Conservation (phyloP, 345 rosid genomes). For the Populus alba region DNA sequence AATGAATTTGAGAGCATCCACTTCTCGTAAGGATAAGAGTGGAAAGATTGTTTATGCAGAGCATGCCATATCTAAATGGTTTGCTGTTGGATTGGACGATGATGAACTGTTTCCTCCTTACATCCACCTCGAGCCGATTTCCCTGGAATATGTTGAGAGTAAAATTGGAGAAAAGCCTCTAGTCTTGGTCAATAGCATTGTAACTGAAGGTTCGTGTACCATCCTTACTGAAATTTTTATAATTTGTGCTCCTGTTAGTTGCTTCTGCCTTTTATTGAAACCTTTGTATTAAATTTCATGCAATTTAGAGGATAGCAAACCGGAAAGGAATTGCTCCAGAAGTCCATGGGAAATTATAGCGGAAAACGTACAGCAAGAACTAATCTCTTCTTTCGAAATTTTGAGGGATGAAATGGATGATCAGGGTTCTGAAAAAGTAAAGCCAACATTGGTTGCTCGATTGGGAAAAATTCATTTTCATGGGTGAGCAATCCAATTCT, state of each 20-base stretch:
- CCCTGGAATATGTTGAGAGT: slow-evolving; percentile 28
- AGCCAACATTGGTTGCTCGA: slow-evolving; percentile 51
- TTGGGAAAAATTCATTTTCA: slow-evolving; percentile 50
- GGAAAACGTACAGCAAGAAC: slow-evolving; percentile 45
- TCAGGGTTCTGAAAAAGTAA: slow-evolving; percentile 19
- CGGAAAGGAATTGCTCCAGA: slow-evolving; percentile 5
- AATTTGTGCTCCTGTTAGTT: not conserved
- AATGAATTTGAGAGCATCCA: slow-evolving; percentile 16
- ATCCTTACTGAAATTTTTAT: not conserved
- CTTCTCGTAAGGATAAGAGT: slow-evolving; percentile 5
- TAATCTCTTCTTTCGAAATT: slow-evolving; percentile 38
- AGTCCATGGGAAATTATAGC: slow-evolving; percentile 44
- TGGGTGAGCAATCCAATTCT: slow-evolving; percentile 33
- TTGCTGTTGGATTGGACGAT: slow-evolving; percentile 42
- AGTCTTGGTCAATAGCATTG: slow-evolving; percentile 31
- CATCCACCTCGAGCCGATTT: slow-evolving; percentile 33
- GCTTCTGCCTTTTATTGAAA: not conserved
- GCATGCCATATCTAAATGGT: slow-evolving; percentile 41
- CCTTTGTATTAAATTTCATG: not conserved
- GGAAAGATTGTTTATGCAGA: slow-evolving; percentile 38
- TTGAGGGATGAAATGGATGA: slow-evolving; percentile 28
- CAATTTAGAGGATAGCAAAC: slow-evolving; percentile 20
- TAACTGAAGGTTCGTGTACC: slow-evolving; percentile 27
- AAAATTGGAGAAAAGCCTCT: slow-evolving; percentile 32
- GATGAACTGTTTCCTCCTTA: slow-evolving; percentile 32